Percentiles rank a stretch among this genome's conserved stretches.
Conservation (phyloP, 2,329 filamentous ascomycete genomes). For the Clarireedia paspali region DNA sequence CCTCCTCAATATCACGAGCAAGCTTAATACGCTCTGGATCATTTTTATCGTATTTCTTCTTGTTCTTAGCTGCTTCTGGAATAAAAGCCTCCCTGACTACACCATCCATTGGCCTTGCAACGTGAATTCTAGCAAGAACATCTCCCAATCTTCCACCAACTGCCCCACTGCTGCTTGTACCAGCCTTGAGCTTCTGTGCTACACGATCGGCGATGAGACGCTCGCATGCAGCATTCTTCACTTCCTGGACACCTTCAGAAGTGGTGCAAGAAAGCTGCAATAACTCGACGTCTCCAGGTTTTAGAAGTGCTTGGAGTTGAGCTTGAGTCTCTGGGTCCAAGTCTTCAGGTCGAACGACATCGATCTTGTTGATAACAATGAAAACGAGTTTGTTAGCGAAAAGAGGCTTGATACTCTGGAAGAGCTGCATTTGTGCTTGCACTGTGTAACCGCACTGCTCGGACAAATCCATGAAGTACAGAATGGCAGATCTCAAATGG, state of each 20-base stretch:
- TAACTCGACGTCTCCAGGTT: conserved; percentile 84
- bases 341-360: conserved; percentile 81
- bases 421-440: conserved; percentile 84
- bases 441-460: conserved; percentile 97
- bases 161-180: conserved; percentile 67
- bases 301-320: conserved; percentile 71
- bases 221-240: conserved; percentile 93
- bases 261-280: conserved; percentile 93
- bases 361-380: conserved; percentile 97
- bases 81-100: conserved; percentile 75
- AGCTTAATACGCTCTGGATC: conserved; percentile 79
- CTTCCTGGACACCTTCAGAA: conserved; percentile 84
- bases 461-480: conserved; percentile 97
- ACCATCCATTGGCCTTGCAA: conserved; percentile 85
- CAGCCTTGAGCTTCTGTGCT: conserved; percentile 91
- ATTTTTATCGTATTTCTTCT: conserved; percentile 82
- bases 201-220: conserved; percentile 88
- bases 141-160: conserved; percentile 79
- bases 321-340: conserved; percentile 71
- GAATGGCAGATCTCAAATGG: conserved; percentile 86
- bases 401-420: conserved; percentile 92
- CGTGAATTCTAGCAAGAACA: conserved; percentile 89
- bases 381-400: conserved; percentile 98
- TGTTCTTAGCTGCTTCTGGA: conserved; percentile 71
- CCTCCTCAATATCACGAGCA: conserved; percentile 80